Evolutionary conservation across 2,329 filamentous ascomycete species (phyloP).

Genomic region (Colletotrichum ledebouriae): DNA sequence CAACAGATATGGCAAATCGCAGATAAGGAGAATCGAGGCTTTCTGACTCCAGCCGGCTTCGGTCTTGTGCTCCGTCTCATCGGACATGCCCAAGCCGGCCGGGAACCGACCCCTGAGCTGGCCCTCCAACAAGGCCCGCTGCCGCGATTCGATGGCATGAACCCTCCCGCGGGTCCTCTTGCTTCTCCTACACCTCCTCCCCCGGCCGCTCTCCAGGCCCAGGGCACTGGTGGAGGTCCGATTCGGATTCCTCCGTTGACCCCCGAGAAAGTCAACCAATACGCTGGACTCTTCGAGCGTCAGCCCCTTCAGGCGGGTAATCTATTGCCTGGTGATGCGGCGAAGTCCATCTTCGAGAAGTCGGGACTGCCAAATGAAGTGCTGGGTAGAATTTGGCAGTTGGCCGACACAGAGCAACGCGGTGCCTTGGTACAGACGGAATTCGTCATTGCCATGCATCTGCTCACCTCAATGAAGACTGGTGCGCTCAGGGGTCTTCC

Average conservation of each 20-base stretch:
- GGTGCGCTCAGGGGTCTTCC: constrained; percentile 85
- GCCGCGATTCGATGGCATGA: constrained; percentile 88
- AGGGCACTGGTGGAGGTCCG: constrained; percentile 73
- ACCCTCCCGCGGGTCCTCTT: constrained; percentile 46
- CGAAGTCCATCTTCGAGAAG: constrained; percentile 95
- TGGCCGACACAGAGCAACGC: constrained; percentile 93
- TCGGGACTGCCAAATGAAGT: constrained; percentile 90
- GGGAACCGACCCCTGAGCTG: constrained; percentile 83
- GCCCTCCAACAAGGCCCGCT: constrained; percentile 90
- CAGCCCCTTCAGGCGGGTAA: constrained; percentile 81
- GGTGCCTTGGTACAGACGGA: constrained; percentile 89
- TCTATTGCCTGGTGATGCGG: constrained; percentile 84
- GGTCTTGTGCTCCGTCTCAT: constrained; percentile 93
- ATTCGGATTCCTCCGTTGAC: constrained; percentile 91
- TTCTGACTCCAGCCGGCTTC: constrained; percentile 93
- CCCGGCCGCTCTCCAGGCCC: constrained; percentile 64
- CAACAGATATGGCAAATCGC: constrained; percentile 97
- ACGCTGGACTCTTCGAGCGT: constrained; percentile 89
- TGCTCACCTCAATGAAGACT: constrained; percentile 91
- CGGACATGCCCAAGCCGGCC: constrained; percentile 91
- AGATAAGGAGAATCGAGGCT: constrained; percentile 94
- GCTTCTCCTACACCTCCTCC: constrained; percentile 62
- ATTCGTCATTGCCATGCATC: constrained; percentile 98
- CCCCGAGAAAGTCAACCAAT: constrained; percentile 90
- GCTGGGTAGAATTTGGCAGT: constrained; percentile 94